Conservation (phyloP, 2,329 filamentous ascomycete genomes). For the Hypocrella siamensis region DNA sequence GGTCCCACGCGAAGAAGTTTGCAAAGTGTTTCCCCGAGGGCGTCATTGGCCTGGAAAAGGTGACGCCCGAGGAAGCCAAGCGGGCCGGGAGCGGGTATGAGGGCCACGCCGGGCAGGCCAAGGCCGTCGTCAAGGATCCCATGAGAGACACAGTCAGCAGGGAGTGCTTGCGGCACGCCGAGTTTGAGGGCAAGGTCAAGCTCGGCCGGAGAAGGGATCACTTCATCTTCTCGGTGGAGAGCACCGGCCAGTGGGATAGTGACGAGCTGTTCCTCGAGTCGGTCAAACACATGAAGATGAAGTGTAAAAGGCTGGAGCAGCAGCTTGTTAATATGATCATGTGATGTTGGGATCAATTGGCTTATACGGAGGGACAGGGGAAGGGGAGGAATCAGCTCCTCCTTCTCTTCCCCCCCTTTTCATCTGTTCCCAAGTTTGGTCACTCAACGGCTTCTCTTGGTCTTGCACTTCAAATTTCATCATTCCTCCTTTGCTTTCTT, state of each 20-base stretch:
- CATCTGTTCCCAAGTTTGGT: neutral
- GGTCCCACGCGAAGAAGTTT: slow-evolving; percentile 78
- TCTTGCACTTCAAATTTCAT: neutral
- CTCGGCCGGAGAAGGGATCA: slow-evolving; percentile 82
- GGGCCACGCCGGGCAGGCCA: slow-evolving; percentile 61
- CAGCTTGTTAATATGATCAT: slow-evolving; percentile 51
- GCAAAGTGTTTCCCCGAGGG: slow-evolving; percentile 75
- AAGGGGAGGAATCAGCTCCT: slow-evolving; percentile 2
- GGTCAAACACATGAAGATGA: slow-evolving; percentile 69
- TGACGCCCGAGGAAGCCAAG: slow-evolving; percentile 51
- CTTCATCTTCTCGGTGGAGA: slow-evolving; percentile 95
- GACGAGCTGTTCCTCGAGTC: slow-evolving; percentile 88
- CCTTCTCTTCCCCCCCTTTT: slow-evolving; percentile 7
- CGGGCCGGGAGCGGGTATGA: slow-evolving; percentile 49
- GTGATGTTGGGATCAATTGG: slow-evolving; percentile 12
- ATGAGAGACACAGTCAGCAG: slow-evolving; percentile 93
- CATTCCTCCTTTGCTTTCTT: too few species aligned
- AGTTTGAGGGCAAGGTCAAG: slow-evolving; percentile 93
- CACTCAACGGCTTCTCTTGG: neutral
- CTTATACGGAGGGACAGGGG: neutral
- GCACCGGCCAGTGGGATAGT: slow-evolving; percentile 86
- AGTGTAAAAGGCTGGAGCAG: slow-evolving; percentile 60
- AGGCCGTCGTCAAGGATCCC: slow-evolving; percentile 74
- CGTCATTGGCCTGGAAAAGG: slow-evolving; percentile 65
- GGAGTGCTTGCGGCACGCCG: slow-evolving; percentile 78